Evolutionary conservation across 2,329 filamentous ascomycete species (phyloP).

Genomic region (Periconia macrospinosa): DNA sequence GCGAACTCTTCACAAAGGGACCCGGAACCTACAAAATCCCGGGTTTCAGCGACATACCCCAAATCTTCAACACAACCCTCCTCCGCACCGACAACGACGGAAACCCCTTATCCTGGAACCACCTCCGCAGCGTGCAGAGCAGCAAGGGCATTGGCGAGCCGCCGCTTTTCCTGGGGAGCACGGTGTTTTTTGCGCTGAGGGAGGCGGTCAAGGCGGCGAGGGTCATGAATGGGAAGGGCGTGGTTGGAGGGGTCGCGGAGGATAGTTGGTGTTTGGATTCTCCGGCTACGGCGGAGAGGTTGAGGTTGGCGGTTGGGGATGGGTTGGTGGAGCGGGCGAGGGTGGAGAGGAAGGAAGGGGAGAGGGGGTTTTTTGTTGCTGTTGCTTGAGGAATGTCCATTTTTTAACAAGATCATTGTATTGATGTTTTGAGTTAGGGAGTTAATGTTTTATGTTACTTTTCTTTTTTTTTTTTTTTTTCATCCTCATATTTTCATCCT

Average conservation of each 20-base stretch:
- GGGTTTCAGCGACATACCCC: conserved; percentile 83
- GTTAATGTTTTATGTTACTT: too few species aligned
- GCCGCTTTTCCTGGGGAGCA: conserved; percentile 75
- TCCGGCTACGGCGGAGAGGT: conserved; percentile 80
- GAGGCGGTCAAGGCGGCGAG: conserved; percentile 78
- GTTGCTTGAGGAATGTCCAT: conserved; percentile 19
- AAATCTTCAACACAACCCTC: conserved; percentile 78
- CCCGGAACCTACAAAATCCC: conserved; percentile 83
- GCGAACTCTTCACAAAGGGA: conserved; percentile 65
- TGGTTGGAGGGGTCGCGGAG: conserved; percentile 58
- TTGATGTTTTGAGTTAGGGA: too few species aligned
- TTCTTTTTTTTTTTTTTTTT: not conserved
- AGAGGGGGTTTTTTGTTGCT: conserved; percentile 46
- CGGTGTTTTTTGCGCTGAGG: conserved; percentile 83
- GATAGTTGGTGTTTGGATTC: conserved; percentile 61
- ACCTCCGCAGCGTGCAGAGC: conserved; percentile 79
- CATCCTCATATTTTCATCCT: too few species aligned
- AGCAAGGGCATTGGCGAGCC: conserved; percentile 76
- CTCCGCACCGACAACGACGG: conserved; percentile 66
- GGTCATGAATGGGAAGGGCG: conserved; percentile 43
- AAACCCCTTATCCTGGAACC: conserved; percentile 70
- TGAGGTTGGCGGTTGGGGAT: conserved; percentile 76
- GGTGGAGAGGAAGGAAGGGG: conserved; percentile 70
- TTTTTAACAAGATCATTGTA: too few species aligned
- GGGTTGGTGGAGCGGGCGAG: conserved; percentile 72